phyloP scores from a whole-genome alignment of 1,284 basidiomycete species.

The Mycosarcoma mackinlayi region DNA sequence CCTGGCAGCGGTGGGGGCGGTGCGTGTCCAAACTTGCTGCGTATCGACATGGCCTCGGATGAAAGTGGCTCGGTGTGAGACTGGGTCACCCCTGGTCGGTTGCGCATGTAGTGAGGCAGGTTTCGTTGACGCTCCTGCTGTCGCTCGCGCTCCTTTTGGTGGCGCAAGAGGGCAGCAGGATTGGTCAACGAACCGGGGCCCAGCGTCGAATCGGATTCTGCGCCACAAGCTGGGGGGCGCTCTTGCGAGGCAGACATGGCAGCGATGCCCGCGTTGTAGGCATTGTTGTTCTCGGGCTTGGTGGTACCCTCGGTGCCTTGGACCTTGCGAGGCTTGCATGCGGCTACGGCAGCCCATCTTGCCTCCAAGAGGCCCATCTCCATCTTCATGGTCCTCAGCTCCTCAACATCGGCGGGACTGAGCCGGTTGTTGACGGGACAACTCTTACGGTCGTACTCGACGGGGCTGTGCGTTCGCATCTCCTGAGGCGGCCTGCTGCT shows the following conservation, averaged over 20 bases:
- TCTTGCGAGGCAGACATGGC: conserved; percentile 38
- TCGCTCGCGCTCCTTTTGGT: conserved; percentile 49
- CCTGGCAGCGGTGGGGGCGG: conserved; percentile 49
- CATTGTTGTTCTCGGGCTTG: conserved; percentile 39
- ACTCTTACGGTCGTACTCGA: conserved; percentile 67
- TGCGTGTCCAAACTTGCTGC: conserved; percentile 48
- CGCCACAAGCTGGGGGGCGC: conserved; percentile 27
- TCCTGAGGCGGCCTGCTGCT: conserved; percentile 59
- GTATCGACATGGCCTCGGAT: conserved; percentile 45
- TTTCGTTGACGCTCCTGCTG: conserved; percentile 44
- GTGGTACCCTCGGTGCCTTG: conserved; percentile 43
- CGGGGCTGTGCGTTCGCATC: conserved; percentile 64
- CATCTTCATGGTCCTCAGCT: conserved; percentile 65
- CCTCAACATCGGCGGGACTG: conserved; percentile 63
- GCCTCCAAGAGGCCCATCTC: conserved; percentile 65
- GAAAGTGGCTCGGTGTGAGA: conserved; percentile 25
- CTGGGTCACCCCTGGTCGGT: conserved; percentile 16
- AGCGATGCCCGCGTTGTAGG: conserved; percentile 50
- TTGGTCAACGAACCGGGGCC: conserved; percentile 31
- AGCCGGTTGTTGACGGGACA: conserved; percentile 63
- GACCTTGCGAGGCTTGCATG: conserved; percentile 52
- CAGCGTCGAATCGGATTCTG: conserved; percentile 42
- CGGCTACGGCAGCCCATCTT: conserved; percentile 60
- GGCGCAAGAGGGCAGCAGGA: conserved; percentile 38
- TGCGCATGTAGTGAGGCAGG: conserved; percentile 36